Conservation (phyloP, 2,329 filamentous ascomycete genomes). For the Anthostomella pinea region DNA sequence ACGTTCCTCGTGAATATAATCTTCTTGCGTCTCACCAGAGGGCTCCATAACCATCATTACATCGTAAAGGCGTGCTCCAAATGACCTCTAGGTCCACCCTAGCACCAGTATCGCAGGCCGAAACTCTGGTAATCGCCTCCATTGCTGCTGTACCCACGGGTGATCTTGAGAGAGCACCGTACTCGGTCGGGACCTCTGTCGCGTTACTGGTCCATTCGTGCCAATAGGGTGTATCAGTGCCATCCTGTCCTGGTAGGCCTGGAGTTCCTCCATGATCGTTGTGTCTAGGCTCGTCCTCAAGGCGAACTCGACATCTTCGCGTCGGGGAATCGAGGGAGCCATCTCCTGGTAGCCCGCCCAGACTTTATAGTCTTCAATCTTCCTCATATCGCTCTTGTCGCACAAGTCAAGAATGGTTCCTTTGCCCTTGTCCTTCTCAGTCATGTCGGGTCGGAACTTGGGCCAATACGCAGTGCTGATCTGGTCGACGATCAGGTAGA, state of each 20-base stretch:
- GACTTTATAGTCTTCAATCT: conserved; percentile 23
- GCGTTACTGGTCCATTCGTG: background rate
- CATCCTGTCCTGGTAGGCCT: conserved; percentile 13
- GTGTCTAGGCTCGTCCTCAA: conserved; percentile 20
- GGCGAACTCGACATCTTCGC: conserved; percentile 24
- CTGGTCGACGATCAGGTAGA: conserved; percentile 29
- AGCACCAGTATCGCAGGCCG: conserved; percentile 25
- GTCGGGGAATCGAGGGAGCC: conserved; percentile 24
- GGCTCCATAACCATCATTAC: background rate
- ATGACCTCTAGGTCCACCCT: conserved; percentile 21
- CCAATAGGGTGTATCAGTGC: conserved; percentile 2
- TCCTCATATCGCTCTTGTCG: conserved; percentile 20
- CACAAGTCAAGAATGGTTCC: conserved; percentile 29
- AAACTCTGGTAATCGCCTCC: conserved; percentile 25
- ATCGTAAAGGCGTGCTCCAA: background rate
- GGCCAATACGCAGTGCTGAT: conserved; percentile 29
- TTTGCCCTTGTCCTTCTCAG: conserved; percentile 25
- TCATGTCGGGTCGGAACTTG: conserved; percentile 25
- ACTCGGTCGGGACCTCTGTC: conserved; percentile 4
- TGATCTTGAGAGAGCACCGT: conserved; percentile 15
- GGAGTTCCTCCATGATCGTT: conserved; percentile 22
- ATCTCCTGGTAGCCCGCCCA: conserved; percentile 30
- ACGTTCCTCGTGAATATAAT: too few relatives aligned
- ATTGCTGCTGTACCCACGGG: conserved; percentile 25
- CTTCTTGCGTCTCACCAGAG: background rate